phyloP scores from a whole-genome alignment of 176 grass and related monocot species.

The Phyllostachys edulis region DNA sequence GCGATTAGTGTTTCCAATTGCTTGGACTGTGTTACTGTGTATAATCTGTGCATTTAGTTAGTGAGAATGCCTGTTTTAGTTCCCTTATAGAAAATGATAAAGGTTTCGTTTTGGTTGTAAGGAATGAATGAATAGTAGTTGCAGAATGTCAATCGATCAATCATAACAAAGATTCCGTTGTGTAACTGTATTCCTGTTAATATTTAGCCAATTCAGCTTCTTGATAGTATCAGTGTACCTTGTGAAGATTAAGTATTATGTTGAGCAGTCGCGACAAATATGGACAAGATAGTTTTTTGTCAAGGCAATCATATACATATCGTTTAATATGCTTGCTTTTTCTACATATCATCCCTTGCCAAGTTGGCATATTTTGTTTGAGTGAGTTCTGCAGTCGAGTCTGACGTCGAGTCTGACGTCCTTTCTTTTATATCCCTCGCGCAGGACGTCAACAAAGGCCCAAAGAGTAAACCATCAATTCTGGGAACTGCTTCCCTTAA shows the following conservation, averaged over 20 bases:
- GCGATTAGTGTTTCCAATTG: neutral
- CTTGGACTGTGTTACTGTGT: neutral
- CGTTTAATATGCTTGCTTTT: conserved; percentile 8
- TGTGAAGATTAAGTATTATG: neutral
- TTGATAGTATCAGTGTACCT: conserved; percentile 23
- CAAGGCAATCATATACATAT: conserved; percentile 2
- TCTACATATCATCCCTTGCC: neutral
- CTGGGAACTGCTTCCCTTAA: conserved; percentile 67
- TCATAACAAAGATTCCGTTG: neutral
- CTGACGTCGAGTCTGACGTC: conserved; percentile 30
- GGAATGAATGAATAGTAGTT: neutral
- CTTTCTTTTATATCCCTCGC: neutral
- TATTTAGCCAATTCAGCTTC: conserved; percentile 9
- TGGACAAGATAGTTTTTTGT: conserved; percentile 16
- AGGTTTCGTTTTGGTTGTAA: neutral
- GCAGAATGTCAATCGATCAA: conserved; percentile 5
- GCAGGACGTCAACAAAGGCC: conserved; percentile 56
- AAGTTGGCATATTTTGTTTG: conserved; percentile 4
- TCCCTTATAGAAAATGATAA: neutral
- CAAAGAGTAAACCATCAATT: conserved; percentile 78
- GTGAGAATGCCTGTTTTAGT: neutral
- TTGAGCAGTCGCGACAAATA: neutral
- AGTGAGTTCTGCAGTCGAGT: neutral
- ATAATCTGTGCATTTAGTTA: neutral
- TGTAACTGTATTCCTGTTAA: conserved; percentile 5